Evolutionary conservation across 441 rosid species (phyloP).

Genomic region (Jatropha podagrica): DNA sequence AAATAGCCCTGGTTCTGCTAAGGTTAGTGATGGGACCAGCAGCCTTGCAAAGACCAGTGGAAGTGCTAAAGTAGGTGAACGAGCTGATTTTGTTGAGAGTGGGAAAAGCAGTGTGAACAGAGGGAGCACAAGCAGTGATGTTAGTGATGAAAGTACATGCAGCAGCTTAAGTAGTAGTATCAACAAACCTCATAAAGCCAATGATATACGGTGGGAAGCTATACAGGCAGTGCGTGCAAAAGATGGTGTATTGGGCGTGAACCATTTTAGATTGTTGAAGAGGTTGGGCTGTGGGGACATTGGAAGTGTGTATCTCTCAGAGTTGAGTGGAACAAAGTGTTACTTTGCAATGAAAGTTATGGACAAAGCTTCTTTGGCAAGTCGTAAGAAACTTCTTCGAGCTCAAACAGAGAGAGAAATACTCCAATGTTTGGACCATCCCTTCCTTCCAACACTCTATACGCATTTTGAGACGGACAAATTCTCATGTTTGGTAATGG

Average conservation of each 20-base stretch:
- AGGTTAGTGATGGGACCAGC: constrained; percentile 43
- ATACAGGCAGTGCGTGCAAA: constrained; percentile 69
- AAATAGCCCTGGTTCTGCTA: constrained; percentile 28
- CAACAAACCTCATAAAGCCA: constrained; percentile 88
- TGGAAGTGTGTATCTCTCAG: constrained; percentile 85
- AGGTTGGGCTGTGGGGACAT: constrained; percentile 88
- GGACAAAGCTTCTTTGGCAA: constrained; percentile 81
- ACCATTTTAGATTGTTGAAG: constrained; percentile 77
- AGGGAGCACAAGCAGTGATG: constrained; percentile 86
- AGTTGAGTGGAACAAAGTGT: constrained; percentile 73
- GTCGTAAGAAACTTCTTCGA: constrained; percentile 81
- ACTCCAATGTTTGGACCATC: constrained; percentile 77
- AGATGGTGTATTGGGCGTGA: constrained; percentile 71
- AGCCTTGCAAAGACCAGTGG: constrained; percentile 44
- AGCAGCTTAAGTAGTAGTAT: constrained; percentile 72
- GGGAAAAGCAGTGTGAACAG: constrained; percentile 67
- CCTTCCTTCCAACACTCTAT: constrained; percentile 82
- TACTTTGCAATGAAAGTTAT: constrained; percentile 88
- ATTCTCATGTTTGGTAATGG: constrained; percentile 78
- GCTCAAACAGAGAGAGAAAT: constrained; percentile 93
- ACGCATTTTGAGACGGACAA: constrained; percentile 74
- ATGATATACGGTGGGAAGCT: constrained; percentile 82
- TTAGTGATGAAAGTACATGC: constrained; percentile 85
- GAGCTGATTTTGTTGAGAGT: constrained; percentile 49
- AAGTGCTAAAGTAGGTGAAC: constrained; percentile 51